Evolutionary conservation across 1,284 basidiomycete genomes (phyloP).

Genomic region (Bjerkandera adusta): DNA sequence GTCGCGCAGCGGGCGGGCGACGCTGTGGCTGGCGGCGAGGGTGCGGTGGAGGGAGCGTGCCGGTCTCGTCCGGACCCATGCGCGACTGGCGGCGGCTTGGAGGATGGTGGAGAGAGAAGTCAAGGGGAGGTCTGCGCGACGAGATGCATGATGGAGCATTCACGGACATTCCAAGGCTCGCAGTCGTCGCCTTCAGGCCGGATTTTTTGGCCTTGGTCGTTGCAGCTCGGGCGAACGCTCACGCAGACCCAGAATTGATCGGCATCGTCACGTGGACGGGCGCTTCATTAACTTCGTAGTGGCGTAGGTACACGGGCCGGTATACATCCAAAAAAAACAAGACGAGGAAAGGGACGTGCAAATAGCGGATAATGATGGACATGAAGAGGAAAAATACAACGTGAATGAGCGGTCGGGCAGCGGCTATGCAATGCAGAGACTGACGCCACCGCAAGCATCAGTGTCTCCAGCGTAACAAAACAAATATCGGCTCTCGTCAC

Average conservation of each 20-base stretch:
- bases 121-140: conserved; percentile 37
- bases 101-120: conserved; percentile 41
- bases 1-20: background rate
- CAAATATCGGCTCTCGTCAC: conserved; percentile 21
- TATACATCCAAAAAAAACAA: no score
- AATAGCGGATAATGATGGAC: background rate
- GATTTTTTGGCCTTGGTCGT: conserved; percentile 14
- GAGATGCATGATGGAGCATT: conserved; percentile 57
- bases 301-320: background rate
- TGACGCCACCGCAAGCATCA: no score
- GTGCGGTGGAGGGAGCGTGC: conserved; percentile 22
- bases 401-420: no score
- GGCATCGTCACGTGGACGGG: conserved; percentile 3
- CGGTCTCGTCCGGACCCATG: conserved; percentile 39
- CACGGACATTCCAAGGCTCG: conserved; percentile 41
- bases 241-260: conserved; percentile 7
- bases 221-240: conserved; percentile 2
- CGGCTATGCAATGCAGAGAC: no score
- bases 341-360: conserved; percentile 1
- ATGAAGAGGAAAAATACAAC: background rate
- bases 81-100: conserved; percentile 48
- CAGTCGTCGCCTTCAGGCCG: conserved; percentile 9
- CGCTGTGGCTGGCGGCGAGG: background rate
- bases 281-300: no score
- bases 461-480: background rate